phyloP scores from a whole-genome alignment of 768 basidiomycete genomes.

The Favolaschia claudopus region DNA sequence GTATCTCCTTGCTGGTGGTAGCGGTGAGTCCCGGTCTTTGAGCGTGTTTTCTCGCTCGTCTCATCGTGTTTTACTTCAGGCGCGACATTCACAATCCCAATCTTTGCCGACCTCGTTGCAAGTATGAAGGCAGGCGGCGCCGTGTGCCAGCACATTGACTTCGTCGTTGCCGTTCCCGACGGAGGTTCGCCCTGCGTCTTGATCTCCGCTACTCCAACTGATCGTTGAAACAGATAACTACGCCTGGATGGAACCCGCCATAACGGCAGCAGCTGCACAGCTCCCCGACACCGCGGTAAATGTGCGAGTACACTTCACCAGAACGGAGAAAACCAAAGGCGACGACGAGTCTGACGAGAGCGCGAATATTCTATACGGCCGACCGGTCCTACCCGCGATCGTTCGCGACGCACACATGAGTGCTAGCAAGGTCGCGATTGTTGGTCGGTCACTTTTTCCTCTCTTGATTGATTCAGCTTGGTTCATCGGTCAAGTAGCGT shows the following conservation, averaged over 20 bases:
- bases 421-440: conserved; percentile 33
- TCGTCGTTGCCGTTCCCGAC: conserved; percentile 32
- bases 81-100: conserved; percentile 35
- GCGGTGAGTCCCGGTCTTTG: conserved; percentile 29
- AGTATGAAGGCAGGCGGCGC: conserved; percentile 19
- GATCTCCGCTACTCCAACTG: background rate
- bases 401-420: conserved; percentile 27
- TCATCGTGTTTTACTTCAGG: conserved; percentile 8
- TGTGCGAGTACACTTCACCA: conserved; percentile 18
- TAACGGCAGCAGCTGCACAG: conserved; percentile 5
- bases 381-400: conserved; percentile 29
- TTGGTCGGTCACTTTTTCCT: conserved; percentile 27
- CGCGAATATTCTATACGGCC: conserved; percentile 11
- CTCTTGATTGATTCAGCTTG: background rate
- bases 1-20: conserved; percentile 41
- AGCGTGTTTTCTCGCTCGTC: background rate
- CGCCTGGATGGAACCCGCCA: conserved; percentile 29
- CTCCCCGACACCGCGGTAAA: background rate
- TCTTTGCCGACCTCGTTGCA: conserved; percentile 34
- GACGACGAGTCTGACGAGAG: conserved; percentile 7
- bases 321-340: conserved; percentile 12
- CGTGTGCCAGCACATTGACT: conserved; percentile 28
- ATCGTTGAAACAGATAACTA: conserved; percentile 19
- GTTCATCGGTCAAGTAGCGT: conserved; percentile 31
- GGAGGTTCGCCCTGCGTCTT: conserved; percentile 15